These are phyloP conservation scores for Tricholomella constricta DNA, from an alignment of 768 basidiomycete species.

Conservation along the genomic window DNA sequence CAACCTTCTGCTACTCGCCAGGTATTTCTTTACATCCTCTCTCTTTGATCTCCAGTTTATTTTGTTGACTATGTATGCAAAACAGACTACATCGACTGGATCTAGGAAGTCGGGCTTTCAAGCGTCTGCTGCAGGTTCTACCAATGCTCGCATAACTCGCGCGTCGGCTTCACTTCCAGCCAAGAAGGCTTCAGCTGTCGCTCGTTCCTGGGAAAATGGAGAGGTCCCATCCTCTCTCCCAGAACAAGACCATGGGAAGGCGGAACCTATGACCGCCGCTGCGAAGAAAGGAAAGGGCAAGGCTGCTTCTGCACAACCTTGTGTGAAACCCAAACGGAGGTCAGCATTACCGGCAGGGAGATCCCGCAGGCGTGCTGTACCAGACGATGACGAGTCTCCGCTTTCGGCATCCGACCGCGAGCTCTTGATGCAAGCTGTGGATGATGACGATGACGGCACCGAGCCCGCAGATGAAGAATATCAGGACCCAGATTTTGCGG, in stretches of 20 bases:
- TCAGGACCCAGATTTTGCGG: constrained; percentile 30
- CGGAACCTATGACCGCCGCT: background rate
- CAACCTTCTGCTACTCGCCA: background rate
- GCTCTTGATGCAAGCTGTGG: constrained; percentile 9
- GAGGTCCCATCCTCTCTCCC: constrained; percentile 64
- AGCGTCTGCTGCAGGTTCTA: too few relatives aligned
- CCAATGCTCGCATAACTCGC: constrained; percentile 4
- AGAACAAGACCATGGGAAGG: constrained; percentile 42
- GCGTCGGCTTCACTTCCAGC: constrained; percentile 5
- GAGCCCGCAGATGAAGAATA: constrained; percentile 47
- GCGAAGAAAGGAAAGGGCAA: constrained; percentile 5
- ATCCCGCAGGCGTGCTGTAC: constrained; percentile 19
- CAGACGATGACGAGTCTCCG: constrained; percentile 13
- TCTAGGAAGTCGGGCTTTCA: background rate
- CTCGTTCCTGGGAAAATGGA: constrained; percentile 34
- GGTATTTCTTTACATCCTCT: background rate
- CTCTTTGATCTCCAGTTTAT: background rate
- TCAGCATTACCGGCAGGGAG: background rate
- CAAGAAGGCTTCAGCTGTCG: constrained; percentile 1
- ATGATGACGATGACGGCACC: constrained; percentile 34
- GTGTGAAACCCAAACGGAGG: constrained; percentile 6
- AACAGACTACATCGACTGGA: background rate
- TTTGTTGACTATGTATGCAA: background rate
- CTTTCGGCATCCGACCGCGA: constrained; percentile 32
- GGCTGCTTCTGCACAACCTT: background rate